A percentile compares a stretch with the other conserved stretches of the same genome.
Conservation (phyloP, 176 grass and related monocot genomes). For the Oryza brachyantha region DNA sequence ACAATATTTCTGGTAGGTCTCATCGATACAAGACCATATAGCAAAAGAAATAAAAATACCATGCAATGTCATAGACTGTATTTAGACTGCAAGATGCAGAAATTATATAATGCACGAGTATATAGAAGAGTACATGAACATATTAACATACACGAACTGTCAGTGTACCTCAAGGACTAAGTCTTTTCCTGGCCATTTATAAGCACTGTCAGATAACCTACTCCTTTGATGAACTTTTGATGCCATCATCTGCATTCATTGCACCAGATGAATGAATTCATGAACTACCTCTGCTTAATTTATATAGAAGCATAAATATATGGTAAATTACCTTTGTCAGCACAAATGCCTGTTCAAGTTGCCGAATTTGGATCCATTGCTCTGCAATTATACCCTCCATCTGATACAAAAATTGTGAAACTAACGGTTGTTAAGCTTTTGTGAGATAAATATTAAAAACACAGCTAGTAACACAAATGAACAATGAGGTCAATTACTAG, state of each 20-base stretch:
- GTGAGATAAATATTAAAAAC: not conserved
- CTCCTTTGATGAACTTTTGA: constrained; percentile 60
- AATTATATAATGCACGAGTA: not conserved
- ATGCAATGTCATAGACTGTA: not conserved
- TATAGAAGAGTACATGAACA: not conserved
- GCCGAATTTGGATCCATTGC: constrained; percentile 93
- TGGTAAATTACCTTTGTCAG: constrained; percentile 69
- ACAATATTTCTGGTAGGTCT: not conserved
- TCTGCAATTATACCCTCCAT: constrained; percentile 79
- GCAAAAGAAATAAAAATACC: constrained; percentile 15
- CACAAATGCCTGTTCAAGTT: constrained; percentile 91
- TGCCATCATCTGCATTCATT: constrained; percentile 67
- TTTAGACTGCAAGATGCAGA: not conserved
- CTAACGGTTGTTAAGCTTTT: constrained; percentile 10
- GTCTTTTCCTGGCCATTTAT: constrained; percentile 37
- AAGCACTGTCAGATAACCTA: constrained; percentile 5
- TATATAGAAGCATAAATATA: constrained; percentile 12
- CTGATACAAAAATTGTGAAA: constrained; percentile 47
- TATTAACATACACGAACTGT: not conserved
- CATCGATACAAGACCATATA: not conserved
- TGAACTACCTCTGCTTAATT: constrained; percentile 23
- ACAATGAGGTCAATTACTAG: not conserved
- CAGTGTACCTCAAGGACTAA: constrained; percentile 34
- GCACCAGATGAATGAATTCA: constrained; percentile 30
- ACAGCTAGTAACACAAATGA: constrained; percentile 16